phyloP scores from a whole-genome alignment of 192 early-diverging fungal species.

The Gaertneriomyces sp. region DNA sequence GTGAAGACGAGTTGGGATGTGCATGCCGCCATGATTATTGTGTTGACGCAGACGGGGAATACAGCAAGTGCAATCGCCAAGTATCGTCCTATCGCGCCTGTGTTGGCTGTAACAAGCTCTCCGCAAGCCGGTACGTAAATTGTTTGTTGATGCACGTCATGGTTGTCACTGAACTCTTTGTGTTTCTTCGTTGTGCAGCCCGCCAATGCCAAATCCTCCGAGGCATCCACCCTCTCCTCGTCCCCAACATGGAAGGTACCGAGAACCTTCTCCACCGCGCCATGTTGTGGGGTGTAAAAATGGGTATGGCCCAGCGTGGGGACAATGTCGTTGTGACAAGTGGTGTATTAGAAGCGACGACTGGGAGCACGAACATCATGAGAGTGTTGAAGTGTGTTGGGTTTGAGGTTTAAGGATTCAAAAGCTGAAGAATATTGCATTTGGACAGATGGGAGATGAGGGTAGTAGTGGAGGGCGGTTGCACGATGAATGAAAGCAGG shows the following conservation, averaged over 20 bases:
- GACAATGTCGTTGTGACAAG: constrained; percentile 52
- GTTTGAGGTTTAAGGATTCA: constrained; percentile 14
- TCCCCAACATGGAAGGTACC: constrained; percentile 48
- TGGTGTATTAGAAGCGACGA: constrained; percentile 38
- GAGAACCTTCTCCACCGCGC: constrained; percentile 53
- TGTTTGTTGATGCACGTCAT: neutral
- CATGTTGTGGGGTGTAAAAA: constrained; percentile 58
- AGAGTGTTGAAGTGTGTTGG: constrained; percentile 49
- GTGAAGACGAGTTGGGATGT: constrained; percentile 47
- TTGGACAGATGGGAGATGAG: too few relatives aligned
- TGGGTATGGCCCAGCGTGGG: constrained; percentile 52
- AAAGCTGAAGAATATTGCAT: too few relatives aligned
- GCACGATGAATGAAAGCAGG: too few relatives aligned
- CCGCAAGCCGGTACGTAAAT: constrained; percentile 38
- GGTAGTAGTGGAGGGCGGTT: too few relatives aligned
- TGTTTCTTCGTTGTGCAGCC: constrained; percentile 17
- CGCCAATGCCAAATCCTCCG: constrained; percentile 49
- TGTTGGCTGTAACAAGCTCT: constrained; percentile 81
- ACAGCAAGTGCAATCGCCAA: constrained; percentile 88
- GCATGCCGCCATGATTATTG: constrained; percentile 81
- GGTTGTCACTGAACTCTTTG: neutral
- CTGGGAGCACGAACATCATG: constrained; percentile 53
- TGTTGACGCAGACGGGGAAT: constrained; percentile 80
- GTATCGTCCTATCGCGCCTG: constrained; percentile 88
- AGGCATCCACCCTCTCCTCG: constrained; percentile 54